These are phyloP conservation scores for Trifolium fragiferum DNA, from an alignment of 306 rosid species.

Conservation along the genomic window DNA sequence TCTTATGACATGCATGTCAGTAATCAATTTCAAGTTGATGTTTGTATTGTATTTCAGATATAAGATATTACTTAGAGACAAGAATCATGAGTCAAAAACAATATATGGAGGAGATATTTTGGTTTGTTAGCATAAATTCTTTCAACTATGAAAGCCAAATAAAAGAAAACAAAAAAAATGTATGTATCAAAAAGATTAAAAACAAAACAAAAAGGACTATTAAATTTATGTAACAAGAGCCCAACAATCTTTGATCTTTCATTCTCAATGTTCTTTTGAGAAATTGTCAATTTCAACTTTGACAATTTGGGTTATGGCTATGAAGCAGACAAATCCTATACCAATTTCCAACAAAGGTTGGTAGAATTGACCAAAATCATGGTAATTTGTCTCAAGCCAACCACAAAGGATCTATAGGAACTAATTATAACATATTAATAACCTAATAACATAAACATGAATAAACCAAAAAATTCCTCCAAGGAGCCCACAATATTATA, in stretches of 20 bases:
- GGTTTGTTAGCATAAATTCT: not conserved
- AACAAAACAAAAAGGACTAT: conserved; percentile 13
- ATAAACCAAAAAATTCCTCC: conserved; percentile 51
- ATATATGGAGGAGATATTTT: conserved; percentile 8
- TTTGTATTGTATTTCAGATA: not conserved
- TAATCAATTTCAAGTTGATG: too few relatives aligned
- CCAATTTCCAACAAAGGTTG: conserved; percentile 42
- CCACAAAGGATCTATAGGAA: conserved; percentile 29
- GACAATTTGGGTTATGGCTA: conserved; percentile 38
- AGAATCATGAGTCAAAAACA: not conserved
- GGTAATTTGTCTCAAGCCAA: conserved; percentile 25
- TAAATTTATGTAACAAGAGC: conserved; percentile 32
- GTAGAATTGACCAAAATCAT: conserved; percentile 42
- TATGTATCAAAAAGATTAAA: not conserved
- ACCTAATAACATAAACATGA: conserved; percentile 34
- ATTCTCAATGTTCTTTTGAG: conserved; percentile 43
- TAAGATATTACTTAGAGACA: not conserved
- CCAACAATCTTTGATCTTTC: conserved; percentile 23
- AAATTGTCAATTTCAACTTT: conserved; percentile 42
- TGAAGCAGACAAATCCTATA: conserved; percentile 37
- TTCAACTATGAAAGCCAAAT: conserved; percentile 28
- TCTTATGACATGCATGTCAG: not conserved
- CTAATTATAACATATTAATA: conserved; percentile 28
- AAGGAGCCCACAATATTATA: conserved; percentile 42
- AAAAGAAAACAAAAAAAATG: conserved; percentile 12